Evolutionary conservation across 805 yeast genomes (phyloP).

Genomic region (Kodamaea sagamina): DNA sequence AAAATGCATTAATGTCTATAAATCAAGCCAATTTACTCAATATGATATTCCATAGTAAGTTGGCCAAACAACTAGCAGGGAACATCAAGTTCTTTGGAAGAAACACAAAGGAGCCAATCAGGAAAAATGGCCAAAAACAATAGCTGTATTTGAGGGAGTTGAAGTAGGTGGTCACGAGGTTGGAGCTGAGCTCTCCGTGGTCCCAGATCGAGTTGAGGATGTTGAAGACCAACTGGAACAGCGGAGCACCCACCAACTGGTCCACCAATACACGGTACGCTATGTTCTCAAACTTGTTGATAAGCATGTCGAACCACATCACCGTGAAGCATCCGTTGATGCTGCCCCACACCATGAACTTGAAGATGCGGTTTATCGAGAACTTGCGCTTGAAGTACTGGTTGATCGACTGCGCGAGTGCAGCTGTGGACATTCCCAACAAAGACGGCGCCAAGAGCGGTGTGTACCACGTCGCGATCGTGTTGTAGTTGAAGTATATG

Average conservation of each 20-base stretch:
- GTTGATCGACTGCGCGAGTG: conserved; percentile 43
- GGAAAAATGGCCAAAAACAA: conserved; percentile 61
- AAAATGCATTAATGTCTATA: conserved; percentile 5
- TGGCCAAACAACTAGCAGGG: conserved; percentile 59
- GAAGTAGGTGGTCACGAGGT: conserved; percentile 41
- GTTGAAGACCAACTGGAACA: conserved; percentile 54
- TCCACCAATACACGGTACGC: conserved; percentile 49
- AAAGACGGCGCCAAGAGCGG: conserved; percentile 39
- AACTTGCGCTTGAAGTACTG: conserved; percentile 37
- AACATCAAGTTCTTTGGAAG: conserved; percentile 53
- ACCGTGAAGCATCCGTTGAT: conserved; percentile 57
- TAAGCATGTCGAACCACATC: conserved; percentile 55
- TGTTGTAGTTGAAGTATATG: conserved; percentile 33
- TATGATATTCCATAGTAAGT: conserved; percentile 56
- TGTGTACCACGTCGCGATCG: conserved; percentile 19
- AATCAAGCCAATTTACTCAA: conserved; percentile 33
- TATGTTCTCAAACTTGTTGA: conserved; percentile 36
- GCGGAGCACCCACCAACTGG: conserved; percentile 56
- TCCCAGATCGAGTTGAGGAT: conserved; percentile 59
- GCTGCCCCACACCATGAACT: conserved; percentile 61
- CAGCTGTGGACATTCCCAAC: conserved; percentile 43
- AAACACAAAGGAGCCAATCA: conserved; percentile 50
- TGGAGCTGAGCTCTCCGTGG: conserved; percentile 37
- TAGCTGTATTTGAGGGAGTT: conserved; percentile 54
- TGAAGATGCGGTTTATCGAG: conserved; percentile 34